Base-by-base conservation (phyloP, 148 eudicot genomes). In the Pharnaceum exiguum region DNA sequence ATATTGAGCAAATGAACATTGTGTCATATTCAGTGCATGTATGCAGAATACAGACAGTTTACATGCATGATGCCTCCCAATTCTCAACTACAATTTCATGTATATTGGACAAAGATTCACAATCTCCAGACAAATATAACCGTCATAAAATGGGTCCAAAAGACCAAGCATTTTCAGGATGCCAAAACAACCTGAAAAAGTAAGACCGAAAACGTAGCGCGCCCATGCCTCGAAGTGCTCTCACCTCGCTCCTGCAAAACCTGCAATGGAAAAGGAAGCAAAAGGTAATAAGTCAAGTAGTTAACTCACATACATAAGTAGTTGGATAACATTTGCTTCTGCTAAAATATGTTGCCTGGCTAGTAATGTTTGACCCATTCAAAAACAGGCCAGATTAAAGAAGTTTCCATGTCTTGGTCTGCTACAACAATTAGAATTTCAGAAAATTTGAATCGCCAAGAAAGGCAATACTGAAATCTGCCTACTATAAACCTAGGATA, bases 231-330 rank as follows among this genome's bases (percentile, higher is more conserved):
- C 29, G 99, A 94, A 50, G 96, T 94, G 78, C 96, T 94, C 77
- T 94, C 99, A 60, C 99, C 95, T 58, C 99, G 85, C 75, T 94
- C 99, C 66, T 94, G 99, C 76, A 94, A 71, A 25, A 94, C 99
- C 99, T 94, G 80, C 47, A 72, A 57, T 32, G 57, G 52, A 73
- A 63, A 31, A 33, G 31, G 40, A 51, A 27, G 36, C 25, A 42
- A 57, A 60, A 57, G 10, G 17, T 10, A n/a, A 45, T 22, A n/a
- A n/a, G n/a, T n/a, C n/a, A n/a, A n/a, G n/a, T n/a, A n/a, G n/a
- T n/a, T n/a, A n/a, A n/a, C n/a, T n/a, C n/a, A n/a, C n/a, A n/a
- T n/a, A n/a, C n/a, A n/a, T n/a, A n/a, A n/a, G n/a, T n/a, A n/a
- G n/a, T n/a, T n/a, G n/a, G n/a, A n/a, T n/a, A n/a, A n/a, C n/a